Percentiles rank a stretch among this genome's conserved stretches.
These are phyloP conservation scores for Rhytidiadelphus loreus DNA, from an alignment of 225 moss, liverwort and hornwort species.

Conservation along the genomic window DNA sequence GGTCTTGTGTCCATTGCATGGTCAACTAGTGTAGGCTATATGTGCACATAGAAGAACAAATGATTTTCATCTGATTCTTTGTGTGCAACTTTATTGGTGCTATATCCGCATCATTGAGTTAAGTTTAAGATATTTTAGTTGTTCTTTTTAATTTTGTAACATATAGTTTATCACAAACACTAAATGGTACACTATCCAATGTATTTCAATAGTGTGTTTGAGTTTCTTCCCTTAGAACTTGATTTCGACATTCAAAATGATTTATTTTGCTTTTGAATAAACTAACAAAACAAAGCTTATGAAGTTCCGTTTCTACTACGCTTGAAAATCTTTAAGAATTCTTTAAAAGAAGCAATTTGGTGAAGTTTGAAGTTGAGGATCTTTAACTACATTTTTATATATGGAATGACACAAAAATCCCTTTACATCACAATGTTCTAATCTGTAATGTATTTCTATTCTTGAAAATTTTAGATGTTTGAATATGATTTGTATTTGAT, in stretches of 20 bases:
- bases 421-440: no score
- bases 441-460: no score
- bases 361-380: no score
- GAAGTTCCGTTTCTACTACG: background rate
- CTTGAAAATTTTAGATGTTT: no score
- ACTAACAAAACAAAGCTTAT: background rate
- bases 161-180: background rate
- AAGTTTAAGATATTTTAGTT: background rate
- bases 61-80: background rate
- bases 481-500: no score
- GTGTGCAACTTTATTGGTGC: background rate
- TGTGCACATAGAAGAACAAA: background rate
- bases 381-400: no score
- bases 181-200: background rate
- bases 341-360: no score
- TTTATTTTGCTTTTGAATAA: background rate
- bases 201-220: accelerated
- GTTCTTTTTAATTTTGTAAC: background rate
- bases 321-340: no score
- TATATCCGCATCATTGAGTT: background rate
- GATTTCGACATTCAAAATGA: background rate
- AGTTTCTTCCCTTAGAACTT: background rate
- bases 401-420: no score
- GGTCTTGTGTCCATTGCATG: accelerated
- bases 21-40: background rate